These are phyloP conservation scores for Pugionium cornutum DNA, from an alignment of 345 rosid genomes.

Conservation along the genomic window DNA sequence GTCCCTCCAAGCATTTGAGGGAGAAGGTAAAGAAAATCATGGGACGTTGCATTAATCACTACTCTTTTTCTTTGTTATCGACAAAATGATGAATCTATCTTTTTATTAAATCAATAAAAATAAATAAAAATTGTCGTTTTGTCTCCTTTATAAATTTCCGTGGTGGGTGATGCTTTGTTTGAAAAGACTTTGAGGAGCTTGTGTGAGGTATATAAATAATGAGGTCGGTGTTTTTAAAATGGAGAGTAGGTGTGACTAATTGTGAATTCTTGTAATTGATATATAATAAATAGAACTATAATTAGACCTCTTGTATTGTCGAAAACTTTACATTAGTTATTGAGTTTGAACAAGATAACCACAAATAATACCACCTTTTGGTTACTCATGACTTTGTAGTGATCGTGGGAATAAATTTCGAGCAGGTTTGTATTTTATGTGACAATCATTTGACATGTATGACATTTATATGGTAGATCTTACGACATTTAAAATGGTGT, in stretches of 20 bases:
- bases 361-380: too few relatives aligned
- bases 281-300: too few relatives aligned
- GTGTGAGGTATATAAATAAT: too few relatives aligned
- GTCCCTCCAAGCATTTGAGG: conserved; percentile 33
- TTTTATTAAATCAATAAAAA: background rate
- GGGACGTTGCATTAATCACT: background rate
- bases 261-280: too few relatives aligned
- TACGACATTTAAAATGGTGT: background rate
- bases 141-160: conserved; percentile 25
- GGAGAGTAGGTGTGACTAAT: too few relatives aligned
- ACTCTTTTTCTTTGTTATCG: conserved; percentile 1
- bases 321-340: background rate
- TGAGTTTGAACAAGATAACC: background rate
- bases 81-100: conserved; percentile 3
- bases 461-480: background rate
- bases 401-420: background rate
- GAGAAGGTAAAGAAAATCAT: conserved; percentile 34
- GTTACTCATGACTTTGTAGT: too few relatives aligned
- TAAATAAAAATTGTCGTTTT: conserved; percentile 17
- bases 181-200: too few relatives aligned
- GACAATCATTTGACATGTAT: too few relatives aligned
- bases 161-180: conserved; percentile 31
- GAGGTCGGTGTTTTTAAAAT: too few relatives aligned
- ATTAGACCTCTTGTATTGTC: too few relatives aligned
- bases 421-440: background rate